Evolutionary conservation across 2,329 filamentous ascomycete species (phyloP).

Genomic region (Monosporascus cannonballus): DNA sequence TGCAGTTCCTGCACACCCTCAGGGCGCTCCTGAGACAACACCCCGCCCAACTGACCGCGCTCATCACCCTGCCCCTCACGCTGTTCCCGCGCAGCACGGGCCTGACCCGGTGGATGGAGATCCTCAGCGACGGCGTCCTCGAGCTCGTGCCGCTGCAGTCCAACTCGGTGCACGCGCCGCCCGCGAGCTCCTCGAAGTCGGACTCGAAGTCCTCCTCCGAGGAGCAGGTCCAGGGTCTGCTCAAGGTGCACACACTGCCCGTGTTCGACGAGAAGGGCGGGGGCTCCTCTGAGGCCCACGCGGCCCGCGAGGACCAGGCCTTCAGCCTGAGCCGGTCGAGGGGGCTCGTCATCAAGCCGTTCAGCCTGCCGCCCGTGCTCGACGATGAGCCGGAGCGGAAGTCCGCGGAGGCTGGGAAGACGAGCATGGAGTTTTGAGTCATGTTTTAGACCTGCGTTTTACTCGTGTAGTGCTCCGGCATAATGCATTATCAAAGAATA

Average conservation of each 20-base stretch:
- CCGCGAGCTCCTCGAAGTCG: conserved; percentile 43
- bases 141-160: conserved; percentile 72
- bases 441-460: too few relatives aligned
- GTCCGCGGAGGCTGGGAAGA: conserved; percentile 51
- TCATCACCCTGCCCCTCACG: conserved; percentile 73
- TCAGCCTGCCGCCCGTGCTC: conserved; percentile 80
- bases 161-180: conserved; percentile 42
- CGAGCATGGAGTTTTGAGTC: conserved; percentile 67
- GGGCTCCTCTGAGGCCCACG: conserved; percentile 60
- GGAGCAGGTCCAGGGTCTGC: conserved; percentile 78
- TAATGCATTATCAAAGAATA: too few relatives aligned
- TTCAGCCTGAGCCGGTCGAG: conserved; percentile 78
- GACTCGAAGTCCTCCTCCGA: conserved; percentile 41
- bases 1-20: conserved; percentile 77
- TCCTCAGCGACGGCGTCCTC: conserved; percentile 77
- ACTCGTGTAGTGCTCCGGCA: too few relatives aligned
- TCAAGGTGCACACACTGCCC: conserved; percentile 77
- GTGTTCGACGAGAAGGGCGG: conserved; percentile 85
- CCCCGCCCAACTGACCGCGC: conserved; percentile 57
- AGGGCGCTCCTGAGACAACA: conserved; percentile 68
- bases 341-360: conserved; percentile 81
- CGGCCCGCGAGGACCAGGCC: conserved; percentile 76
- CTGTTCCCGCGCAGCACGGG: conserved; percentile 72
- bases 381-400: conserved; percentile 51
- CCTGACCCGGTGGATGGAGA: conserved; percentile 78